These are phyloP conservation scores for Hordeum vulgare DNA, from an alignment of 176 grass and related monocot species.

Conservation along the genomic window DNA sequence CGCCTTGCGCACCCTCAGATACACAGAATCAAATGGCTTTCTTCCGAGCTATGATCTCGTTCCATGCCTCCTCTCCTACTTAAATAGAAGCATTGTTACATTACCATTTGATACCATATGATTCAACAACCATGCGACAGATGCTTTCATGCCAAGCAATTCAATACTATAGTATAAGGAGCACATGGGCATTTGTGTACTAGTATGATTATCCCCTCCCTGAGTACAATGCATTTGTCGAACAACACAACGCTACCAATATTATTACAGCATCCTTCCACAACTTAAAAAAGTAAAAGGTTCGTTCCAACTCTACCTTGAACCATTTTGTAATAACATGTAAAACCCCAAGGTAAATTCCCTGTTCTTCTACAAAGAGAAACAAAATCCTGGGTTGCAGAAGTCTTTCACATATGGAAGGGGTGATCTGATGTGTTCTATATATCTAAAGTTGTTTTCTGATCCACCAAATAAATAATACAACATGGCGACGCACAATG, in stretches of 20 bases:
- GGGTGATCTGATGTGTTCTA: conserved; percentile 16
- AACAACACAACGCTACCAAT: background rate
- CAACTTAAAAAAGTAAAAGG: background rate
- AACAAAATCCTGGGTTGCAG: background rate
- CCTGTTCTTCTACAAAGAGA: conserved; percentile 2
- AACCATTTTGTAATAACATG: conserved; percentile 11
- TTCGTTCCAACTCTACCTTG: background rate
- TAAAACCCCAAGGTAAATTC: background rate
- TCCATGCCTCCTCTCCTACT: background rate
- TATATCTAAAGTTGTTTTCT: conserved; percentile 25
- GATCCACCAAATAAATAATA: conserved; percentile 1
- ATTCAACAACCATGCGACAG: no score
- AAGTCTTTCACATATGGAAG: conserved; percentile 11
- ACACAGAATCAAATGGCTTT: background rate
- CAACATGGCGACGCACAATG: conserved; percentile 4
- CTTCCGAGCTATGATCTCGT: background rate
- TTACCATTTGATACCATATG: background rate
- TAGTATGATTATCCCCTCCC: background rate
- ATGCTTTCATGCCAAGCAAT: background rate
- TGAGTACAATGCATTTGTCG: no score
- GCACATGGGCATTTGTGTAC: background rate
- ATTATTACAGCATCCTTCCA: conserved; percentile 20
- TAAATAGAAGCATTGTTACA: background rate
- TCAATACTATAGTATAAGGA: no score
- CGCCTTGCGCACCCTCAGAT: background rate